Evolutionary conservation across 768 basidiomycete species (phyloP).

Genomic region (Dioszegia aurantiaca): DNA sequence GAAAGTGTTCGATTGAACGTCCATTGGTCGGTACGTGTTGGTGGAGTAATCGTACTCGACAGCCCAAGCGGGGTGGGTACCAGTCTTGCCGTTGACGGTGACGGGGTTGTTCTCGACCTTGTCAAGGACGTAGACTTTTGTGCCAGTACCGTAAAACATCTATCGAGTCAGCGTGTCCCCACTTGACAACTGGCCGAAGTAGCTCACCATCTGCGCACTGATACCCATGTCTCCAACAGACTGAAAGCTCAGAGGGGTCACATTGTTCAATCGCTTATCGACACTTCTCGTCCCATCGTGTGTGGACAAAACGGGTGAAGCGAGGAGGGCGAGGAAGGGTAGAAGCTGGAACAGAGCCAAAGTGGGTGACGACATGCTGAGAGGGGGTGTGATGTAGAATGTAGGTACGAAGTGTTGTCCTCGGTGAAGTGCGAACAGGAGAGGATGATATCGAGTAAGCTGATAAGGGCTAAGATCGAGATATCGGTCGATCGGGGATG

Average conservation of each 20-base stretch:
- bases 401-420: no score
- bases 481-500: no score
- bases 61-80: conserved; percentile 57
- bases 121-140: conserved; percentile 81
- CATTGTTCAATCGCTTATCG: conserved; percentile 19
- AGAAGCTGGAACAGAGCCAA: conserved; percentile 28
- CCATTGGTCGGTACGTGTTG: conserved; percentile 67
- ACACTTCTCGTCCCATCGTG: conserved; percentile 14
- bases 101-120: conserved; percentile 57
- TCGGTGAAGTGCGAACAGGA: not conserved
- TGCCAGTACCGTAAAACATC: conserved; percentile 41
- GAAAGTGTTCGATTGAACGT: conserved; percentile 74
- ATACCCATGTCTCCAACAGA: conserved; percentile 46
- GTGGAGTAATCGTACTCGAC: conserved; percentile 61
- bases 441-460: no score
- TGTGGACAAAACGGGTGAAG: conserved; percentile 14
- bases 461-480: no score
- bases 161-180: conserved; percentile 11
- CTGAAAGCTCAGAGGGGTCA: conserved; percentile 31
- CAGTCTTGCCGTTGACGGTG: conserved; percentile 38
- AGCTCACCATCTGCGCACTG: conserved; percentile 50
- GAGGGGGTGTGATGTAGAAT: no score
- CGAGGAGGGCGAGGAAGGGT: conserved; percentile 34
- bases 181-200: not conserved
- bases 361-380: conserved; percentile 1